Evolutionary conservation across 1,284 basidiomycete species (phyloP), one percentile per base, ranked within the genome.

Genomic region (Gymnopus androsaceus): DNA sequence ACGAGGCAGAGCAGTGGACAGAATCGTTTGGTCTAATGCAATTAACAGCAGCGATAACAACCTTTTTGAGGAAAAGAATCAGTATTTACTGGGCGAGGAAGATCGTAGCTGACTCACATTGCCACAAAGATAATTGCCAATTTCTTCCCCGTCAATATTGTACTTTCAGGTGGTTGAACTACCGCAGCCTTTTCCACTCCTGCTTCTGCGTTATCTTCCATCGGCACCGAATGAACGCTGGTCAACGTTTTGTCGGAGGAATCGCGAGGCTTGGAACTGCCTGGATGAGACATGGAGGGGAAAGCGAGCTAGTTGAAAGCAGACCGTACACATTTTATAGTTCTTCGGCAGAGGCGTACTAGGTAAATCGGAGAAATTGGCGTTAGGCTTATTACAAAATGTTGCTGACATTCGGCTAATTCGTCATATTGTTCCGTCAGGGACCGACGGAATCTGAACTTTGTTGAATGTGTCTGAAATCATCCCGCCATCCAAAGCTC

Each of bases 11-110:
- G 53, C 53, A 40, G 53, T 70, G 4, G 75, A 67, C 51, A 69
- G 56, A 9, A 73, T 71, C 0, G 72, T 75, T 50, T 72, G 72
- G 51, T 76, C 74, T n/a, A 75, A 61, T 11, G 73, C 72, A 11
- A 72, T 62, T 9, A 67, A 55, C 21, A 68, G 51, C n/a, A 54
- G n/a, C 27, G 44, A 46, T 28, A 46, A 19, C 17, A 46, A 21
- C 25, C 44, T 46, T 4, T n/a, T 7, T n/a, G n/a, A 27, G 3
- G 19, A 19, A 19, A 30, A 21, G 12, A n/a, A 3, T 19, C 11
- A 33, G 15, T 15, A 19, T 9, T 21, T 7, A 27, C 27, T 17
- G 19, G 12, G 28, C n/a, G 4, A 4, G n/a, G 28, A 0, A 5
- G 11, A 46, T 19, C n/a, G n/a, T n/a, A 21, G 17, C n/a, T 11